Base-by-base conservation (phyloP, 139 green algal genomes). In the Trebouxia sp. region DNA sequence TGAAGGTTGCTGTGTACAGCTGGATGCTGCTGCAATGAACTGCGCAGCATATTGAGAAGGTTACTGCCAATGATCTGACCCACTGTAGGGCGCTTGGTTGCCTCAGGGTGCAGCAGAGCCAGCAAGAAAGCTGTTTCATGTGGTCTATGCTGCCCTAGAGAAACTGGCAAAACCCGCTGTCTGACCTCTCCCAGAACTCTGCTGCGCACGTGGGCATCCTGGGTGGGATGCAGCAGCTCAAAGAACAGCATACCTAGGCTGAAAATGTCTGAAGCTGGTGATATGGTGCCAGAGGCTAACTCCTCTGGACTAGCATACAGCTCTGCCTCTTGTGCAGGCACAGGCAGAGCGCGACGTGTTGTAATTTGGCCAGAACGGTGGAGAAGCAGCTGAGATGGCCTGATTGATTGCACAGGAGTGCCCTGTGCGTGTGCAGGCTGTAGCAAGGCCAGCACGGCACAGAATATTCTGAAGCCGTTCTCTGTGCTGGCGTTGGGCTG, bases 281-380 rank as follows among this genome's bases (percentile, higher is more conserved):
- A 38, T 20, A 30, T 42, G n/a, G 28, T 5, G 17, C 75, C 22
- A 5, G 30, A 28, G 9, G 76, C 47, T 75, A 85, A 26, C 84
- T 93, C 85, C 81, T 96, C 92, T 7, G 92, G 91, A 37, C 76
- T 86, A 20, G 75, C 55, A 50, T 95, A 95, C 66, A 89, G 55
- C 56, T 76, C 66, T 35, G 39, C 24, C 66, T 76, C 66, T n/a
- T 1, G 7, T 9, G 24, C 66, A 38, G 66, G 24, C 26, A 51
- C 37, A 38, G 51, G 47, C 20, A 39, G 5, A 41, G n/a, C 41
- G 39, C 22, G 14, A 20, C 48, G 35, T 10, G 74, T 24, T 6
- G 56, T 12, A 22, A 84, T 30, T 38, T 58, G 62, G 30, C 76
- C 77, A 51, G 51, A 37, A 24, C 51, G 45, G 24, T 70, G 81